These are phyloP conservation scores for Lupinus albus DNA, from an alignment of 306 rosid genomes.

Conservation along the genomic window DNA sequence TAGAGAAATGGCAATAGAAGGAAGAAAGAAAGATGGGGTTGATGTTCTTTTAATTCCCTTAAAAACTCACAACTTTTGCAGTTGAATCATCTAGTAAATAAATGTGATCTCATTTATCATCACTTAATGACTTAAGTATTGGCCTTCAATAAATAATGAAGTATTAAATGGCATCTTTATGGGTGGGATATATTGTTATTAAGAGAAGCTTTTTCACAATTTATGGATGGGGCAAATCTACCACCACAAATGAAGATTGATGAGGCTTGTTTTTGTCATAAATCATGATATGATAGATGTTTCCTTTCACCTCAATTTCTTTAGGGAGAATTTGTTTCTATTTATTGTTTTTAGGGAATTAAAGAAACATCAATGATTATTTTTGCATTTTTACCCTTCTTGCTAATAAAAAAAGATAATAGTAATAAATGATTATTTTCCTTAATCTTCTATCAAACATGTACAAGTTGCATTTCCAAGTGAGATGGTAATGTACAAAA, in stretches of 20 bases:
- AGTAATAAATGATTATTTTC: too few species aligned
- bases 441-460: too few species aligned
- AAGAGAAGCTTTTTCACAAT: neutral
- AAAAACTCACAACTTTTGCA: neutral
- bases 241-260: constrained; percentile 28
- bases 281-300: too few species aligned
- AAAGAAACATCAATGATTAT: too few species aligned
- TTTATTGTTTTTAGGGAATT: too few species aligned
- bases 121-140: constrained; percentile 2
- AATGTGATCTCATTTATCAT: constrained; percentile 1
- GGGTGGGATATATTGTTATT: constrained; percentile 25
- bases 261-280: constrained; percentile 27
- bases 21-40: constrained; percentile 14
- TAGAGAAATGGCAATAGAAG: too few species aligned
- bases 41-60: constrained; percentile 18
- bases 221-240: constrained; percentile 38
- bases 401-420: too few species aligned
- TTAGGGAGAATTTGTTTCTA: too few species aligned
- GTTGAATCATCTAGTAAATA: constrained; percentile 31
- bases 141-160: constrained; percentile 5
- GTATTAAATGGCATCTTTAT: constrained; percentile 37
- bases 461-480: too few species aligned
- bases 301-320: too few species aligned
- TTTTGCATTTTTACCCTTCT: too few species aligned
- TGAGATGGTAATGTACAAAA: too few species aligned